These are phyloP conservation scores for Hysterangium stoloniferum DNA, from an alignment of 768 basidiomycete genomes.

Conservation along the genomic window DNA sequence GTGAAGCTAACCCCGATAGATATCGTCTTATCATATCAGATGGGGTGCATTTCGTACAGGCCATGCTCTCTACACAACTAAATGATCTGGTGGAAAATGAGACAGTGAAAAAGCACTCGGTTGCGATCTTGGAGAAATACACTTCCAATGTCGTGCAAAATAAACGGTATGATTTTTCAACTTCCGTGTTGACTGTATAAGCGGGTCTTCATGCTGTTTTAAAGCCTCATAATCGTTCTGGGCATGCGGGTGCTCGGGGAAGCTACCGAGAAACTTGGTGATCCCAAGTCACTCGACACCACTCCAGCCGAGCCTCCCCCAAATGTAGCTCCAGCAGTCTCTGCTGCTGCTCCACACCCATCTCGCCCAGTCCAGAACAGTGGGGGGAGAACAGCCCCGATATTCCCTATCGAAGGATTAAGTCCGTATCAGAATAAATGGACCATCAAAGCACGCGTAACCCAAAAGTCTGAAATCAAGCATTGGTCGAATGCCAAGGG, in stretches of 20 bases:
- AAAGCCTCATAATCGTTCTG: constrained; percentile 77
- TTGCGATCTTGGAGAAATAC: constrained; percentile 66
- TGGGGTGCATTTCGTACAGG: constrained; percentile 77
- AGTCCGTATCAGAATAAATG: constrained; percentile 98
- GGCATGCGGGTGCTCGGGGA: constrained; percentile 48
- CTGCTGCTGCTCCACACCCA: constrained; percentile 18
- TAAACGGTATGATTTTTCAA: constrained; percentile 58
- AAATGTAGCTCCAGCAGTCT: constrained; percentile 18
- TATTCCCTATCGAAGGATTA: constrained; percentile 87
- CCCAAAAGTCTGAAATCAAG: constrained; percentile 80
- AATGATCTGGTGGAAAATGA: constrained; percentile 66
- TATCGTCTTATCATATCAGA: constrained; percentile 86
- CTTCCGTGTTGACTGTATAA: not conserved
- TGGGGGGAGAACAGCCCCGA: constrained; percentile 22
- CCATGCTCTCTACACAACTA: constrained; percentile 91
- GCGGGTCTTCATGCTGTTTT: constrained; percentile 3
- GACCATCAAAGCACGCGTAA: constrained; percentile 95
- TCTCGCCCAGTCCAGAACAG: constrained; percentile 16
- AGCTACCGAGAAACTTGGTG: constrained; percentile 66
- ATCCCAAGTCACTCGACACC: constrained; percentile 35
- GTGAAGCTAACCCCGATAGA: constrained; percentile 39
- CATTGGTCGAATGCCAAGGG: constrained; percentile 86
- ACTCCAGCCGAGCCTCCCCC: constrained; percentile 30
- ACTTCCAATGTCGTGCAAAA: constrained; percentile 80
- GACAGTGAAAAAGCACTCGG: constrained; percentile 51